A percentile compares a stretch with the other conserved stretches of the same genome.
Evolutionary conservation across 2,329 filamentous ascomycete genomes (phyloP).

Genomic region (Calonectria fujianensis): DNA sequence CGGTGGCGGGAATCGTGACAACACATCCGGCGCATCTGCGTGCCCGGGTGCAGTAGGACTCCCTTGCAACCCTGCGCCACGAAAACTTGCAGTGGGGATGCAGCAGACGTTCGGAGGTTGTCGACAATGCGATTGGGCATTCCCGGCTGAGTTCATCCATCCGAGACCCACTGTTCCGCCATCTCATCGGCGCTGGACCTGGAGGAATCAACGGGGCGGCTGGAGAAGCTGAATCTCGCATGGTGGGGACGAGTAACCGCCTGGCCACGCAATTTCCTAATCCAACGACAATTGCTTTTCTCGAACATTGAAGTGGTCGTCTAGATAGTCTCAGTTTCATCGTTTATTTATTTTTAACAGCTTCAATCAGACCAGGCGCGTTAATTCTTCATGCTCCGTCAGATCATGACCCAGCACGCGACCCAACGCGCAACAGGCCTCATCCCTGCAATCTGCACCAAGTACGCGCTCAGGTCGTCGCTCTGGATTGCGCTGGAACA

Average conservation of each 20-base stretch:
- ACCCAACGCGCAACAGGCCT: neutral
- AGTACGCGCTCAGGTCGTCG: neutral
- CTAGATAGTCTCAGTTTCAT: neutral
- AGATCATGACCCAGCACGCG: neutral
- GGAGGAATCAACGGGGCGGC: constrained; percentile 5
- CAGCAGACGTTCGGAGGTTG: constrained; percentile 5
- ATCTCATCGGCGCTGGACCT: constrained; percentile 8
- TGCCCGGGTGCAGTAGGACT: neutral
- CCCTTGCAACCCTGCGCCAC: neutral
- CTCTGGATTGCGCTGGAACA: neutral
- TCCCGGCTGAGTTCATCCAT: neutral
- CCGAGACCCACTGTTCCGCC: neutral
- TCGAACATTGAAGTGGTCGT: neutral
- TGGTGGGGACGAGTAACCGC: neutral
- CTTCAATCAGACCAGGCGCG: neutral
- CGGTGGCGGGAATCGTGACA: neutral
- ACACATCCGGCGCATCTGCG: neutral
- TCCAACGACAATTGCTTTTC: neutral
- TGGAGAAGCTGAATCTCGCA: constrained; percentile 17
- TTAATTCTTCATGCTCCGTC: neutral
- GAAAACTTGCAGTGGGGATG: constrained; percentile 14
- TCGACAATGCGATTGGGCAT: neutral
- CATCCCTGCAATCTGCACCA: constrained; percentile 6
- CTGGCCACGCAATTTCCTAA: constrained; percentile 4
- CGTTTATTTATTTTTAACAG: neutral